phyloP scores from a whole-genome alignment of 83 land plant genomes.

The Picea engelmannii region DNA sequence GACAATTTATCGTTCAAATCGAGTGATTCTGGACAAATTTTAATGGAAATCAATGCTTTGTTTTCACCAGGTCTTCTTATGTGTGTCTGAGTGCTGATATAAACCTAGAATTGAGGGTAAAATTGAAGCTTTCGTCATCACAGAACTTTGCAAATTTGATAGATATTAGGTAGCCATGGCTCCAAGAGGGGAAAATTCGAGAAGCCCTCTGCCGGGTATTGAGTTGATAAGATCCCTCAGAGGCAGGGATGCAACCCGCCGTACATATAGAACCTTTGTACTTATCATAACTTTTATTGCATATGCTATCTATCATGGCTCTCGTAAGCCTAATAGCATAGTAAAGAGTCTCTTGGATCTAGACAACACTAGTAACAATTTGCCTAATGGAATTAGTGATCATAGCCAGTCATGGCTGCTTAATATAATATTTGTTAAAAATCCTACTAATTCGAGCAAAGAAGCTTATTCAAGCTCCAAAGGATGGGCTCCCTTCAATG shows the following conservation, averaged over 20 bases:
- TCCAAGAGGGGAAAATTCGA: neutral
- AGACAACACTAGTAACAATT: conserved; percentile 17
- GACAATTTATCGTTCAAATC: too few species aligned
- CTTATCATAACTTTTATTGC: conserved; percentile 75
- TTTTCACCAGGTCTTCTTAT: too few species aligned
- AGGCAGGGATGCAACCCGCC: conserved; percentile 15
- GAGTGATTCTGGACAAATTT: too few species aligned
- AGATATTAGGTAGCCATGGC: neutral
- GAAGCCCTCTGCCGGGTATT: conserved; percentile 12
- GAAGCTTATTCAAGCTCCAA: too few species aligned
- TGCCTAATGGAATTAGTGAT: neutral
- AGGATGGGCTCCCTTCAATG: conserved; percentile 74
- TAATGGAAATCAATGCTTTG: too few species aligned
- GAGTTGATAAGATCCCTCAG: neutral
- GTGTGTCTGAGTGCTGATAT: too few species aligned
- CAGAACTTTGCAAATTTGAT: neutral
- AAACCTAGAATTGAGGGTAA: too few species aligned
- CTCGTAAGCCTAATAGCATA: conserved; percentile 83
- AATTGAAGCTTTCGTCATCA: too few species aligned
- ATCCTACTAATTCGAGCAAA: too few species aligned
- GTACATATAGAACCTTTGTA: conserved; percentile 32
- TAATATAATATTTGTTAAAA: neutral
- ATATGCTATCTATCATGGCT: conserved; percentile 81
- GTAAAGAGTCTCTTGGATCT: conserved; percentile 55
- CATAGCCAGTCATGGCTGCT: neutral